Evolutionary conservation across 805 yeast species (phyloP), one percentile per base, ranked within the genome.

Genomic region (Metschnikowia sp.): DNA sequence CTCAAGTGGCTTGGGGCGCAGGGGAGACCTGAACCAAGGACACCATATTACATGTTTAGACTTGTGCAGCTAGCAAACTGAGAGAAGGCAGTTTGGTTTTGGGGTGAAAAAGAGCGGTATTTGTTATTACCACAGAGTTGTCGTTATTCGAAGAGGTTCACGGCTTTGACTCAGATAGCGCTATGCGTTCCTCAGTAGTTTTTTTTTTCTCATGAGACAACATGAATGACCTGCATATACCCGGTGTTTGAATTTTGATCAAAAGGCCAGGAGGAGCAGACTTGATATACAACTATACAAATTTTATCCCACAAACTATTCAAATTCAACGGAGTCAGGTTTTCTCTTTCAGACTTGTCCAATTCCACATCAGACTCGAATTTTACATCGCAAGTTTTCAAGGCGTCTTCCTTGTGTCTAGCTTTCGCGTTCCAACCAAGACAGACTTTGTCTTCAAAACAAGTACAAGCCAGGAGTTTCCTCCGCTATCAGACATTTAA

Each of bases 361-460:
- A 3, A 2, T 15, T 19, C 8, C 10, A 11, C 10, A 19, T 19
- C 10, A 7, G 11, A 5, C n/a, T 19, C 39, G 26, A 18, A 10
- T 5, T 18, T 36, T 18, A 10, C 22, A 13, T 12, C 26, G 10
- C 9, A 29, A 10, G 10, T 36, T 29, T n/a, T 29, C 11, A 19
- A 18, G 6, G n/a, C 30, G 15, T 31, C 10, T 19, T 22, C 5
- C 15, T 36, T 29, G 22, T 36, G 36, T 12, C 39, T 29, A 18
- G 40, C 19, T 42, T 42, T 42, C 45, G 45, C 45, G 40, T 42
- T 42, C 30, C 34, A 29, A 6, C 26, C 26, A 22, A 22, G 26
- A 22, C 7, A 22, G 26, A 22, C 26, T 22, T 22, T 22, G 26
- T 22, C 26, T 22, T 7, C 26, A 22, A 22, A 22, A 22, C 18